Evolutionary conservation across 1,284 basidiomycete genomes (phyloP).

Genomic region (Heterobasidion occidentale): DNA sequence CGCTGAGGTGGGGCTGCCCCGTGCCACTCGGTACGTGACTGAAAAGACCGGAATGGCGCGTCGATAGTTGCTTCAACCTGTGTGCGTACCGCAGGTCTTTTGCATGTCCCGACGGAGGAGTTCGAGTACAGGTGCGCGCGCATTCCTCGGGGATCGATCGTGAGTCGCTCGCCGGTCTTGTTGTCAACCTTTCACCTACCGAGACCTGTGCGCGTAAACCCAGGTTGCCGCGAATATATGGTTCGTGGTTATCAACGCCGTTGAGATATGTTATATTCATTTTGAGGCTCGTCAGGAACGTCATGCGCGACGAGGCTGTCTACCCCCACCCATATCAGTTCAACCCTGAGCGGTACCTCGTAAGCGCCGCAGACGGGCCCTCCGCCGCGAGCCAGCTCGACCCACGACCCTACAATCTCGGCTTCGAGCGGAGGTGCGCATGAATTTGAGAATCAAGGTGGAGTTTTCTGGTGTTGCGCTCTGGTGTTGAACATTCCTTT

Average conservation of each 20-base stretch:
- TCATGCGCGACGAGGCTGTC: slow-evolving; percentile 29
- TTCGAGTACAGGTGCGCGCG: not conserved
- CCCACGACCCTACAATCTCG: not conserved
- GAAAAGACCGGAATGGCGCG: too few species aligned
- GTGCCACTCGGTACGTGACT: slow-evolving; percentile 28
- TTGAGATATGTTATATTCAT: not conserved
- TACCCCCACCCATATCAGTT: slow-evolving; percentile 40
- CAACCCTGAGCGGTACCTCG: slow-evolving; percentile 40
- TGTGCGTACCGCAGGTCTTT: not conserved
- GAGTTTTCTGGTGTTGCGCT: too few species aligned
- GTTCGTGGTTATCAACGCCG: not conserved
- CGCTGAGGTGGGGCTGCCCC: slow-evolving; percentile 3
- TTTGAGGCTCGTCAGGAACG: slow-evolving; percentile 14
- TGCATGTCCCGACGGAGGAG: not conserved
- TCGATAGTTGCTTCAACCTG: not conserved
- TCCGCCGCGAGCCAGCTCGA: slow-evolving; percentile 1
- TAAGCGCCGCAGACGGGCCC: slow-evolving; percentile 8
- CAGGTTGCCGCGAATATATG: slow-evolving; percentile 35
- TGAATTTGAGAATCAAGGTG: too few species aligned
- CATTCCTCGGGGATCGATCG: not conserved
- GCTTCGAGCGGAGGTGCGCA: not conserved
- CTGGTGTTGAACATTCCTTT: too few species aligned
- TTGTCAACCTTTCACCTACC: not conserved
- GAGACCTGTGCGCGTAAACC: not conserved
- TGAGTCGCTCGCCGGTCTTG: slow-evolving; percentile 5